Evolutionary conservation across 1,139 yeast genomes (phyloP).

Genomic region (Trichomonascaceae sp.): DNA sequence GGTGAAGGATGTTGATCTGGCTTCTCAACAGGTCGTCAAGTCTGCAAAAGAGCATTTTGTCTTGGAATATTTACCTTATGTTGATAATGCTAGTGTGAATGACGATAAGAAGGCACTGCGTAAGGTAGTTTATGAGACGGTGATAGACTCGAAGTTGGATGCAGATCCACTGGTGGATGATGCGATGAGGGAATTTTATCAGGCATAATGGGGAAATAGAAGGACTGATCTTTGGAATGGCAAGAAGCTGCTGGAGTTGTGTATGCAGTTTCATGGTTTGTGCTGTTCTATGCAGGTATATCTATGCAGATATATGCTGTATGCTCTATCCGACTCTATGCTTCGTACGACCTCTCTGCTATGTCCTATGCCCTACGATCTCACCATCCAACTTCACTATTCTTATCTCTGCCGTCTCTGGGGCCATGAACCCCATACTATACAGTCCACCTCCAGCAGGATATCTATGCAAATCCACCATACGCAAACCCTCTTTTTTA

Average conservation of each 20-base stretch:
- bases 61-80: conserved; percentile 15
- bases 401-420: conserved; percentile 19
- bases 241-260: not conserved
- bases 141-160: conserved; percentile 15
- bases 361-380: too few species aligned
- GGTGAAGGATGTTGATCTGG: not conserved
- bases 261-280: too few species aligned
- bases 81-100: not conserved
- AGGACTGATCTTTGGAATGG: too few species aligned
- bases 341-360: too few species aligned
- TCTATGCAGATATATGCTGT: too few species aligned
- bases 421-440: conserved; percentile 18
- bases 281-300: not conserved
- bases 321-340: too few species aligned
- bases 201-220: not conserved
- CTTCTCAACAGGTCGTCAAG: not conserved
- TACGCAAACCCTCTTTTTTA: conserved; percentile 21
- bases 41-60: conserved; percentile 4
- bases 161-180: conserved; percentile 20
- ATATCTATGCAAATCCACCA: conserved; percentile 27
- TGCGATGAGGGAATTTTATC: conserved; percentile 10
- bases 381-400: conserved; percentile 12
- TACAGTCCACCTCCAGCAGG: conserved; percentile 6
- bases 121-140: conserved; percentile 10
- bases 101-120: conserved; percentile 8